Percentiles rank a stretch among this genome's conserved stretches.
Evolutionary conservation across 805 yeast species (phyloP).

Genomic region (Pichia rugopelliculosa): DNA sequence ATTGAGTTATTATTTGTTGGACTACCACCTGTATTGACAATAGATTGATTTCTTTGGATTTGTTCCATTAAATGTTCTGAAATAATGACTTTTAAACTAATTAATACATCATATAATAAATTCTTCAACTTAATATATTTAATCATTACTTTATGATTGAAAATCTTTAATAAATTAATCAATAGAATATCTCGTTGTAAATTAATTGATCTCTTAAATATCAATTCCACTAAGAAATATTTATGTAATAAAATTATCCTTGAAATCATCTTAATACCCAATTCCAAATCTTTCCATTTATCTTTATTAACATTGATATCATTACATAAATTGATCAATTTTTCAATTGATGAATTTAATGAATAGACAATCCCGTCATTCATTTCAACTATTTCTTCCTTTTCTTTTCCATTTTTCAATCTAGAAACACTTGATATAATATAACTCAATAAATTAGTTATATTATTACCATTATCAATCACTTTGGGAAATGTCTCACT

Average conservation of each 20-base stretch:
- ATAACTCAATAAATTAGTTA: conserved; percentile 35
- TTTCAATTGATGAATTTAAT: conserved; percentile 34
- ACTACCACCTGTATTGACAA: not conserved
- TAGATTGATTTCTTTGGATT: not conserved
- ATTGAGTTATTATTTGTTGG: not conserved
- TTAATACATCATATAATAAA: conserved; percentile 49
- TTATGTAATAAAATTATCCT: conserved; percentile 55
- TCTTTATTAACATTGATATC: not conserved
- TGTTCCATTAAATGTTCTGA: conserved; percentile 22
- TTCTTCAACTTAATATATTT: conserved; percentile 45
- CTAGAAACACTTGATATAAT: conserved; percentile 42
- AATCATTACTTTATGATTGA: conserved; percentile 37
- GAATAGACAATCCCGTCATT: conserved; percentile 36
- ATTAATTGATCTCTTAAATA: conserved; percentile 34
- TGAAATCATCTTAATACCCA: conserved; percentile 40
- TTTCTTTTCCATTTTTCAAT: conserved; percentile 8
- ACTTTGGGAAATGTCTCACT: conserved; percentile 33
- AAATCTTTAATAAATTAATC: conserved; percentile 38
- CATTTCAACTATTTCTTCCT: conserved; percentile 13
- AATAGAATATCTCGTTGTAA: conserved; percentile 39
- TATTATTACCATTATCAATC: conserved; percentile 20
- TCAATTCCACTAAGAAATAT: conserved; percentile 38
- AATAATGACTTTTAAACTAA: conserved; percentile 40
- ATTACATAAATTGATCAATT: conserved; percentile 27
- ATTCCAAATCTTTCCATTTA: conserved; percentile 17